phyloP scores from a whole-genome alignment of 2,329 filamentous ascomycete species.

The Aspergillus ibericus region DNA sequence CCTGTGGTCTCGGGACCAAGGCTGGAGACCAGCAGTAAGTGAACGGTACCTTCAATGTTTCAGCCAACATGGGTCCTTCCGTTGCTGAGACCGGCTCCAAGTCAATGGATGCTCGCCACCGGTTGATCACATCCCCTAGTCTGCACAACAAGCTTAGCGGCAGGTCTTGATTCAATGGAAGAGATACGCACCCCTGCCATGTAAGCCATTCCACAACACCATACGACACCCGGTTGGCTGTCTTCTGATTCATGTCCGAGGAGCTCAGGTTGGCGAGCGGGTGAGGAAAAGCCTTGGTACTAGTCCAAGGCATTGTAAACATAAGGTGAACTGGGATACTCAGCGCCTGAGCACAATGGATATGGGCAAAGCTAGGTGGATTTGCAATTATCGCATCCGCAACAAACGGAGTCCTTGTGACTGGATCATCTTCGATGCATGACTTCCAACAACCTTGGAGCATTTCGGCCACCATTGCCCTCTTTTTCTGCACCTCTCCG shows the following conservation, averaged over 20 bases:
- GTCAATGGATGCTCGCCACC: constrained; percentile 41
- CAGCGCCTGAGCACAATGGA: constrained; percentile 54
- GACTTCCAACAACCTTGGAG: constrained; percentile 43
- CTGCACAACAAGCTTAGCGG: constrained; percentile 14
- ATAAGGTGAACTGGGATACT: constrained; percentile 54
- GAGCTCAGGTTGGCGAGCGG: constrained; percentile 51
- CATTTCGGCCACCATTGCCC: constrained; percentile 38
- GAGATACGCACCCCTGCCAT: constrained; percentile 48
- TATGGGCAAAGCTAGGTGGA: constrained; percentile 54
- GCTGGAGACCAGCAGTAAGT: constrained; percentile 50
- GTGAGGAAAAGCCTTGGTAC: constrained; percentile 49
- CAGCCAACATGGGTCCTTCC: constrained; percentile 39
- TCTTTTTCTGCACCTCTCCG: constrained; percentile 35
- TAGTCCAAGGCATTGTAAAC: constrained; percentile 55
- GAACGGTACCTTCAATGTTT: constrained; percentile 42
- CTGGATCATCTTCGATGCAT: constrained; percentile 37
- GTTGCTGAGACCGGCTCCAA: constrained; percentile 41
- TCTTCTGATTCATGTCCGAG: constrained; percentile 31
- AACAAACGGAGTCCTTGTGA: constrained; percentile 46
- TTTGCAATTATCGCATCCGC: constrained; percentile 58
- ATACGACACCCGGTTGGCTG: constrained; percentile 50
- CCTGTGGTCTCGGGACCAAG: constrained; percentile 41
- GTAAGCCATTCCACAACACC: constrained; percentile 50
- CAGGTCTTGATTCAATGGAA: not conserved
- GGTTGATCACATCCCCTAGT: constrained; percentile 50